Evolutionary conservation across 805 yeast genomes (phyloP).

Genomic region (Candida corydali): DNA sequence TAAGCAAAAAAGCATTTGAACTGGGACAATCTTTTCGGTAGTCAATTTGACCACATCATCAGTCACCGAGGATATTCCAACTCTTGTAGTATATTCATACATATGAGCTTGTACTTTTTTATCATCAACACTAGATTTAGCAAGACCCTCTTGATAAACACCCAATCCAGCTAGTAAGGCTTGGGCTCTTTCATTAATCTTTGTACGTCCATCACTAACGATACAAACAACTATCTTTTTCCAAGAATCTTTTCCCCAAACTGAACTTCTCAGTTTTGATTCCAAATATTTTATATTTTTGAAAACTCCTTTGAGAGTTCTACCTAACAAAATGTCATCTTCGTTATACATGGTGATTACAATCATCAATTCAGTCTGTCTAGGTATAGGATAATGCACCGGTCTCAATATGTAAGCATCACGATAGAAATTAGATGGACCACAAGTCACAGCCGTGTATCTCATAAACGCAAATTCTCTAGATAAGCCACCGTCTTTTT

Average conservation of each 20-base stretch:
- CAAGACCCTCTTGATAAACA: slow-evolving; percentile 62
- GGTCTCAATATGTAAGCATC: slow-evolving; percentile 57
- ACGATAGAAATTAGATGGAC: slow-evolving; percentile 59
- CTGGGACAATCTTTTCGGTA: slow-evolving; percentile 55
- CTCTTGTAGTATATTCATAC: slow-evolving; percentile 64
- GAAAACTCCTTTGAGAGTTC: slow-evolving; percentile 62
- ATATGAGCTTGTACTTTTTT: slow-evolving; percentile 60
- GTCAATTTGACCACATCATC: slow-evolving; percentile 53
- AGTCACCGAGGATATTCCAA: slow-evolving; percentile 37
- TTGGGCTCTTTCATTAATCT: slow-evolving; percentile 58
- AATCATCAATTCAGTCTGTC: slow-evolving; percentile 58
- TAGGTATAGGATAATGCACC: slow-evolving; percentile 46
- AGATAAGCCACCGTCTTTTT: slow-evolving; percentile 38
- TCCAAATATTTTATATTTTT: slow-evolving; percentile 58
- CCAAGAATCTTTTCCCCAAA: slow-evolving; percentile 50
- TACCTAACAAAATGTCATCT: slow-evolving; percentile 56
- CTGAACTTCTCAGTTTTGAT: slow-evolving; percentile 42
- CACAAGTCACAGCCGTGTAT: slow-evolving; percentile 63
- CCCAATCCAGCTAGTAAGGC: slow-evolving; percentile 65
- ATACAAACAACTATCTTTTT: slow-evolving; percentile 60
- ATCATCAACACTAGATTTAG: slow-evolving; percentile 56
- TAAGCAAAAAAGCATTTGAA: slow-evolving; percentile 56
- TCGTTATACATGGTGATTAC: slow-evolving; percentile 67
- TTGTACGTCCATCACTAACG: slow-evolving; percentile 63
- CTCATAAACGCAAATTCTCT: slow-evolving; percentile 59